Percentiles rank a stretch among this genome's conserved stretches.
Conservation (phyloP, 73 alveolate genomes). For the Tetrahymena malaccensis region DNA sequence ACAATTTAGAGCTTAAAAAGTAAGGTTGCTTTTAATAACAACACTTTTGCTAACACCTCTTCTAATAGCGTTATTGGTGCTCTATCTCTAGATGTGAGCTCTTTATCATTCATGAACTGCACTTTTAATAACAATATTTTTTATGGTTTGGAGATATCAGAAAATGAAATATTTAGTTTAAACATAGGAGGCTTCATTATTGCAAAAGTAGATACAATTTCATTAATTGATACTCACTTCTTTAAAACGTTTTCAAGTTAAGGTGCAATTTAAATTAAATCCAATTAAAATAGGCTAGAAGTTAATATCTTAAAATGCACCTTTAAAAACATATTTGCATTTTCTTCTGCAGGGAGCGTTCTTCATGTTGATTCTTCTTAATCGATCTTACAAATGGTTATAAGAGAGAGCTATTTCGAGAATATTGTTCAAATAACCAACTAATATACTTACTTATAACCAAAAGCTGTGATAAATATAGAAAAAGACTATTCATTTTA, state of each 20-base stretch:
- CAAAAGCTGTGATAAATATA: neutral
- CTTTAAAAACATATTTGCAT: neutral
- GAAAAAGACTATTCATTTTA: neutral
- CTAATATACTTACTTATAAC: neutral
- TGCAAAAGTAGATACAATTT: neutral
- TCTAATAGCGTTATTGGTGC: neutral
- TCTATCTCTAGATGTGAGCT: neutral
- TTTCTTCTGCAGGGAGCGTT: neutral
- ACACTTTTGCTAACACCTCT: no score
- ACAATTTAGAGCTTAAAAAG: neutral
- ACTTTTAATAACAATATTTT: no score
- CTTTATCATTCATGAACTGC: neutral
- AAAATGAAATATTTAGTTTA: neutral
- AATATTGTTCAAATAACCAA: neutral
- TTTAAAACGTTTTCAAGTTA: neutral
- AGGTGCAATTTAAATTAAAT: neutral
- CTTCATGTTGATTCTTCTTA: neutral
- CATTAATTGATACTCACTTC: no score
- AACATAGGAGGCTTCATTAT: neutral
- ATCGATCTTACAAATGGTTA: neutral
- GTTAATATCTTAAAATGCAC: neutral
- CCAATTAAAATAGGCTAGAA: neutral
- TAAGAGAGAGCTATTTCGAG: neutral
- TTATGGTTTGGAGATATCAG: neutral
- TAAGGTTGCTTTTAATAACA: neutral